A percentile compares a stretch with the other conserved stretches of the same genome.
These are phyloP conservation scores for Arabidopsis thaliana DNA, from an alignment of 345 rosid genomes.

Conservation along the genomic window TAIR10.1 NC_003076.8:3979501-3980000, in stretches of 20 bases:
- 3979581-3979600: conserved; percentile 54
- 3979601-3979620: conserved; percentile 51
- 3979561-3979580: conserved; percentile 68
- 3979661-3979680: background rate
- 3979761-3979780: conserved; percentile 40
- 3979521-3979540: conserved; percentile 96
- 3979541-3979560: conserved; percentile 86
- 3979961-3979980: conserved; percentile 12
- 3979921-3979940: conserved; percentile 11
- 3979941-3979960: conserved; percentile 29
- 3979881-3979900: conserved; percentile 35
- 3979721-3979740: conserved; percentile 54
- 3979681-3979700: conserved; percentile 6
- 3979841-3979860: conserved; percentile 33
- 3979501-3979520: conserved; percentile 95
- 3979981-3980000: conserved; percentile 19
- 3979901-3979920: conserved; percentile 32
- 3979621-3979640: conserved; percentile 59
- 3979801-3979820: conserved; percentile 49
- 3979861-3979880: conserved; percentile 23
- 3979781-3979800: conserved; percentile 46
- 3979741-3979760: conserved; percentile 48
- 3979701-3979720: conserved; percentile 32
- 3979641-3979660: conserved; percentile 16
- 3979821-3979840: conserved; percentile 46